Percentiles rank a stretch among this genome's conserved stretches.
Conservation (phyloP, 1,284 basidiomycete species). For the Porogramme epimiltina region DNA sequence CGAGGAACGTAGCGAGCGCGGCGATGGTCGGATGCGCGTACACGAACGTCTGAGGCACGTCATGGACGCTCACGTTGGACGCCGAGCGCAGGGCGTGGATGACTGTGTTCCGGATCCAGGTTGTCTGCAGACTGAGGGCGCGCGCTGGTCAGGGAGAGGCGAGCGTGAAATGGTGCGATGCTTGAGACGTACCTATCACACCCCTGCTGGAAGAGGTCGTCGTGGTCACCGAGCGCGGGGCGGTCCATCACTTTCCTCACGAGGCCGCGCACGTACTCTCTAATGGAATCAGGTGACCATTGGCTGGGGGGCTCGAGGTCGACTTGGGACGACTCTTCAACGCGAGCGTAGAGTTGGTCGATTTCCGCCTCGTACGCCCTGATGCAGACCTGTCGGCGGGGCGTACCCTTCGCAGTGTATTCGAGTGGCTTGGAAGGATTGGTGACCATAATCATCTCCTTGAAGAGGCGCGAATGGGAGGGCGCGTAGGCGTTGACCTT, state of each 20-base stretch:
- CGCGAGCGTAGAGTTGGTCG: conserved; percentile 31
- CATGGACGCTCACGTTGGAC: conserved; percentile 17
- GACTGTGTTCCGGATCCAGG: conserved; percentile 38
- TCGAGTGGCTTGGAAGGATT: conserved; percentile 31
- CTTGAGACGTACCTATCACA: conserved; percentile 35
- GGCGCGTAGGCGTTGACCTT: conserved; percentile 40
- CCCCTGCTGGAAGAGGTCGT: conserved; percentile 35
- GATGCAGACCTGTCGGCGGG: conserved; percentile 33
- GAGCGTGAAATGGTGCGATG: neutral
- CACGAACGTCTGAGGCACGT: conserved; percentile 31
- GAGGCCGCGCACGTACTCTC: conserved; percentile 27
- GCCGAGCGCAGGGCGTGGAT: conserved; percentile 28
- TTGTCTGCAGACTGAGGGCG: conserved; percentile 34
- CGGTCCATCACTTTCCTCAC: conserved; percentile 29
- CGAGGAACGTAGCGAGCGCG: conserved; percentile 23
- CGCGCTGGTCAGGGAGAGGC: neutral
- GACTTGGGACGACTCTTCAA: conserved; percentile 25
- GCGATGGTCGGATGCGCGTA: conserved; percentile 34
- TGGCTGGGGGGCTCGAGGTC: conserved; percentile 20
- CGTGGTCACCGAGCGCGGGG: conserved; percentile 3
- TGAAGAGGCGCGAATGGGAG: conserved; percentile 32
- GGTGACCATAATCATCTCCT: conserved; percentile 36
- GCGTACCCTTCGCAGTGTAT: conserved; percentile 37
- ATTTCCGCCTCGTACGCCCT: conserved; percentile 34
- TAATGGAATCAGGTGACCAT: conserved; percentile 26